A percentile compares a stretch with the other conserved stretches of the same genome.
Evolutionary conservation across 768 basidiomycete species (phyloP).

Genomic region (Xerocomellus intermedius): DNA sequence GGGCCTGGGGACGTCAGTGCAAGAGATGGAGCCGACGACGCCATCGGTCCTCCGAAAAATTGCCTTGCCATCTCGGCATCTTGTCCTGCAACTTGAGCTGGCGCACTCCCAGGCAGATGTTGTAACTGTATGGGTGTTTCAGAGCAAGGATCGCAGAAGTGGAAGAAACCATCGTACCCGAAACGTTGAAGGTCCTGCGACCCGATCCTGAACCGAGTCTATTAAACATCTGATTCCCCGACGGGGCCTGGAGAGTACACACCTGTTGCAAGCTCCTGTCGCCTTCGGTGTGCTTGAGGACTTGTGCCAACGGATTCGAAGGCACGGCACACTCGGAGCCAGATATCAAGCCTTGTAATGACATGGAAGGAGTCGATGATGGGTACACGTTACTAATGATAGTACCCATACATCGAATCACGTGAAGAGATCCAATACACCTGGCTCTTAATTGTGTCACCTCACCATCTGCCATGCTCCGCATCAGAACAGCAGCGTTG

Average conservation of each 20-base stretch:
- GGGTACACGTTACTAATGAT: neutral
- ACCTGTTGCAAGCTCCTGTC: slow-evolving; percentile 90
- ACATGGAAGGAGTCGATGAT: slow-evolving; percentile 37
- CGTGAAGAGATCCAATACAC: slow-evolving; percentile 9
- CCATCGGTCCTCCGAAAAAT: slow-evolving; percentile 60
- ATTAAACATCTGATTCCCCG: neutral
- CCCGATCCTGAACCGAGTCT: slow-evolving; percentile 54
- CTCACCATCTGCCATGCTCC: slow-evolving; percentile 14
- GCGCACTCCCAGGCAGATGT: slow-evolving; percentile 63
- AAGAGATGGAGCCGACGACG: slow-evolving; percentile 35
- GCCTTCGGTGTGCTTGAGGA: slow-evolving; percentile 85
- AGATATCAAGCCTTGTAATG: slow-evolving; percentile 76
- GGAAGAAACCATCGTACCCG: slow-evolving; percentile 42
- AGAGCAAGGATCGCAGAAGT: neutral
- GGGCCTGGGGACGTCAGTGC: slow-evolving; percentile 32
- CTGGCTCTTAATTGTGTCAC: neutral
- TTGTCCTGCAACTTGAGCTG: slow-evolving; percentile 51
- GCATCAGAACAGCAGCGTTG: slow-evolving; percentile 17
- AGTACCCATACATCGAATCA: slow-evolving; percentile 5
- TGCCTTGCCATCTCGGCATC: slow-evolving; percentile 76
- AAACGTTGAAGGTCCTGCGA: slow-evolving; percentile 70
- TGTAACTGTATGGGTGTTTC: slow-evolving; percentile 52
- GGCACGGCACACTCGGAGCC: slow-evolving; percentile 87
- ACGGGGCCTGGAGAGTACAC: slow-evolving; percentile 14
- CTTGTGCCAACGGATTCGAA: slow-evolving; percentile 83